These are phyloP conservation scores for Penicillium corylophilum DNA, from an alignment of 2,329 filamentous ascomycete species.

Conservation along the genomic window DNA sequence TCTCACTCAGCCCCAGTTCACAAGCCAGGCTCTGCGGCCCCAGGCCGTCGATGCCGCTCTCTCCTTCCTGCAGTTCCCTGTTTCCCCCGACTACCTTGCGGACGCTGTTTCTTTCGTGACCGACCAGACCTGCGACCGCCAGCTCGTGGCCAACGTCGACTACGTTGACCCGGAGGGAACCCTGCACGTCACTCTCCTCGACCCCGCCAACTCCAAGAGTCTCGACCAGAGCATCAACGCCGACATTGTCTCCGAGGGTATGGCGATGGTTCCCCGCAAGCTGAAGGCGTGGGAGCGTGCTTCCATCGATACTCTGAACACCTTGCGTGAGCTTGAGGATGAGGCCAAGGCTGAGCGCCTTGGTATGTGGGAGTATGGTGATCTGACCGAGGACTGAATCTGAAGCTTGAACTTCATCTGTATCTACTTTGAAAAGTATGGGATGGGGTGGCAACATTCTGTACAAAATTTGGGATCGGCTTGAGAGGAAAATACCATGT, in stretches of 20 bases:
- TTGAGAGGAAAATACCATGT: conserved; percentile 7
- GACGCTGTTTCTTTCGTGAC: conserved; percentile 76
- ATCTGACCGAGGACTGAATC: conserved; percentile 79
- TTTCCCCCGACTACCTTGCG: conserved; percentile 73
- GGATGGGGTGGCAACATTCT: conserved; percentile 11
- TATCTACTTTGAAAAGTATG: conserved; percentile 3
- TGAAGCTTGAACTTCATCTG: not conserved
- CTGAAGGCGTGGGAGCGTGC: conserved; percentile 86
- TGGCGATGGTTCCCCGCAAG: conserved; percentile 90
- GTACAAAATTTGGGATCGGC: conserved; percentile 18
- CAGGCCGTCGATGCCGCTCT: conserved; percentile 86
- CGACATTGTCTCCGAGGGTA: conserved; percentile 76
- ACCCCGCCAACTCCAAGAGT: conserved; percentile 63
- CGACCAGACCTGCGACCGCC: conserved; percentile 70
- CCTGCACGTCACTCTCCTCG: conserved; percentile 83
- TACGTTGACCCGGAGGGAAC: conserved; percentile 77
- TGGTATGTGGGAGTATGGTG: conserved; percentile 98
- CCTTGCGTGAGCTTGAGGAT: conserved; percentile 70
- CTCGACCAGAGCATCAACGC: conserved; percentile 82
- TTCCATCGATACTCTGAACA: conserved; percentile 68
- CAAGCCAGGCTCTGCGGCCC: conserved; percentile 73
- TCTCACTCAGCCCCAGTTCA: conserved; percentile 77
- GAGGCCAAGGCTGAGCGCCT: conserved; percentile 75
- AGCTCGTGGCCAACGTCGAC: conserved; percentile 89
- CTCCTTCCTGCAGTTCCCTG: conserved; percentile 85